These are phyloP conservation scores for Lachancea sp. DNA, from an alignment of 805 yeast genomes.

Conservation along the genomic window DNA sequence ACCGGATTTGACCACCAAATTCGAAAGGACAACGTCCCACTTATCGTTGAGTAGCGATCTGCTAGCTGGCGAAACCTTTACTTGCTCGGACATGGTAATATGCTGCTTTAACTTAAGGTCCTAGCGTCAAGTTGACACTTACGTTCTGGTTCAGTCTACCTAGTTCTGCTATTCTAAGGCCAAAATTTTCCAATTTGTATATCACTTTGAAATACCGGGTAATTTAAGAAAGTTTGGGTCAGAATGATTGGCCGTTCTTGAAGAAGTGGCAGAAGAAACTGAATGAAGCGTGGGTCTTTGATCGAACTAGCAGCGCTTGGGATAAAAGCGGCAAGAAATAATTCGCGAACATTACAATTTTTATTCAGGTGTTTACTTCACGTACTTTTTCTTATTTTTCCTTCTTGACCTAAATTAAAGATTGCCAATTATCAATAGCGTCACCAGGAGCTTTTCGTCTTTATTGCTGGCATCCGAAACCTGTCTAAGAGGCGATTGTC, in stretches of 20 bases:
- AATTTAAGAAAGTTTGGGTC: not conserved
- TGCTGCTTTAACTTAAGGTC: not conserved
- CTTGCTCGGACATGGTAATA: constrained; percentile 20
- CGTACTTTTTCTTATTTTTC: no score
- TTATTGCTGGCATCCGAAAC: no score
- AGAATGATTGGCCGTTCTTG: not conserved
- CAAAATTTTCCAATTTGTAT: not conserved
- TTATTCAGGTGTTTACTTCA: no score
- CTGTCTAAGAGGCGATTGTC: no score
- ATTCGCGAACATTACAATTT: no score
- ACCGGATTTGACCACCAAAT: constrained; percentile 89
- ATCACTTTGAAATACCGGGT: not conserved
- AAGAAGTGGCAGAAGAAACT: not conserved
- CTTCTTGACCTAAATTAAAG: no score
- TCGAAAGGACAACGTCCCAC: constrained; percentile 96
- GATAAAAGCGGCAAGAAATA: no score
- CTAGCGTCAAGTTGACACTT: not conserved
- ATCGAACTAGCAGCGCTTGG: no score
- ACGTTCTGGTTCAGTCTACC: not conserved
- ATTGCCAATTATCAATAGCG: no score
- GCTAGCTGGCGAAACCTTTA: constrained; percentile 37
- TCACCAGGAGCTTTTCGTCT: no score
- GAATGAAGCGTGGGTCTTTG: no score
- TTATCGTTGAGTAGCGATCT: constrained; percentile 58
- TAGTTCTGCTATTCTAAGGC: not conserved